phyloP scores from a whole-genome alignment of 1,284 basidiomycete species.

The Melampsora americana region DNA sequence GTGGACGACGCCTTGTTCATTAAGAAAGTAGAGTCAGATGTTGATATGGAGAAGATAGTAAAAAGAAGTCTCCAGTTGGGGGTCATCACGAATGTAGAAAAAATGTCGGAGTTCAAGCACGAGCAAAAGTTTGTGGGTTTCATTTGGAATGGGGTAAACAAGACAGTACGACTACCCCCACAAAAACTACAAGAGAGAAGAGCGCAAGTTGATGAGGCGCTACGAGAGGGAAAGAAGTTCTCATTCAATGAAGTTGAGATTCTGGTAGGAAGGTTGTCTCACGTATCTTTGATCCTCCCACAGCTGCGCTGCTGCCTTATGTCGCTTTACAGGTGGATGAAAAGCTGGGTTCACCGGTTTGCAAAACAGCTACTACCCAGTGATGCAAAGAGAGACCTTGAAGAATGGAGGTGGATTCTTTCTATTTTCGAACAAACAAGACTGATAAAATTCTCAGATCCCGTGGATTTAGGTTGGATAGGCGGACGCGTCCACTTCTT shows the following conservation, averaged over 20 bases:
- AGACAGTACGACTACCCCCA: background rate
- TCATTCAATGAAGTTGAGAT: no score
- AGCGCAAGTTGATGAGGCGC: background rate
- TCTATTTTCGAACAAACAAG: constrained; percentile 5
- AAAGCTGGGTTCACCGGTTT: background rate
- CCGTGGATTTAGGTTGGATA: background rate
- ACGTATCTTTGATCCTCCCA: constrained; percentile 6
- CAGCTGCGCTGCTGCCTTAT: background rate
- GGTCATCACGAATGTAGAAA: no score
- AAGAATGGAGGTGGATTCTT: background rate
- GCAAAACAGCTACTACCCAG: background rate
- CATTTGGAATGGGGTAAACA: background rate
- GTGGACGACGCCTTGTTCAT: constrained; percentile 2
- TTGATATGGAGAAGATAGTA: background rate
- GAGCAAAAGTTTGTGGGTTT: no score
- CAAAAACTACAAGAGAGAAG: background rate
- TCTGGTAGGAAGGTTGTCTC: background rate
- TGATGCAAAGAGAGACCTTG: background rate
- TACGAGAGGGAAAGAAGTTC: background rate
- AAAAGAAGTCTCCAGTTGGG: background rate
- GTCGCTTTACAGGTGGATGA: background rate
- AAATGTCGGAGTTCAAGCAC: no score
- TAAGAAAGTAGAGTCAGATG: background rate
- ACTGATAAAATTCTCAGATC: background rate
- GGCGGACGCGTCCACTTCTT: constrained; percentile 23